Evolutionary conservation across 805 yeast genomes (phyloP), one percentile per base, ranked within the genome.

Genomic region (Kregervanrija delftensis): DNA sequence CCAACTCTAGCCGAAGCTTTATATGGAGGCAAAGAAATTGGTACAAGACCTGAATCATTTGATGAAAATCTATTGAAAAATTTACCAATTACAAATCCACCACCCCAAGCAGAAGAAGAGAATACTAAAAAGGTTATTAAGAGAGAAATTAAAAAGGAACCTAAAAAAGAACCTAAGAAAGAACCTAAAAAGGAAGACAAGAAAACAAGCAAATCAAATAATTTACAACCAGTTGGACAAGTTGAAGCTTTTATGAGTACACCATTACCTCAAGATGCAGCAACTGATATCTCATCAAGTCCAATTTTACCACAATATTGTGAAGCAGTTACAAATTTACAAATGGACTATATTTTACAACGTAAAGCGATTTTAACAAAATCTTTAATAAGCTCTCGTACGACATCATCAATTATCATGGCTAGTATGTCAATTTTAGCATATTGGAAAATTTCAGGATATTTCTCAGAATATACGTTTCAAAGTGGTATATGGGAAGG

Each of bases 271-370:
- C 61, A 55, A 1, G 65, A 70, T 33, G 72, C 71, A 1, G 74
- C 78, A 12, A 69, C 87, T 10, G 74, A 75, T 1, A 74, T 85
- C 34, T 65, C 61, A 39, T 66, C 77, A 33, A 55, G 74, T 1
- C 59, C 63, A 2, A 66, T 86, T 41, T 67, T 66, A 6, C 90
- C 90, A 1, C 77, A 74, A 30, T 68, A 71, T 35, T 69, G 83
- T 1, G 74, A 76, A 37, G 85, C 85, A 10, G 76, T 82, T 1
- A 56, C 81, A 44, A 79, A 77, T 46, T 62, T 84, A 47, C 77
- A 82, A 30, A 78, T 85, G 46, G 93, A 85, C 58, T 77, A 71
- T 51, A 65, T 76, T 45, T 57, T 73, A 17, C 70, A 66, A 49
- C 58, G 67, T 35, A 82, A 77, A 55, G 63, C 79, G 2, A 48